Percentiles rank a stretch among this genome's conserved stretches.
Conservation (phyloP, 164 flowering plant genomes). For the Tetracentron sinense region DNA sequence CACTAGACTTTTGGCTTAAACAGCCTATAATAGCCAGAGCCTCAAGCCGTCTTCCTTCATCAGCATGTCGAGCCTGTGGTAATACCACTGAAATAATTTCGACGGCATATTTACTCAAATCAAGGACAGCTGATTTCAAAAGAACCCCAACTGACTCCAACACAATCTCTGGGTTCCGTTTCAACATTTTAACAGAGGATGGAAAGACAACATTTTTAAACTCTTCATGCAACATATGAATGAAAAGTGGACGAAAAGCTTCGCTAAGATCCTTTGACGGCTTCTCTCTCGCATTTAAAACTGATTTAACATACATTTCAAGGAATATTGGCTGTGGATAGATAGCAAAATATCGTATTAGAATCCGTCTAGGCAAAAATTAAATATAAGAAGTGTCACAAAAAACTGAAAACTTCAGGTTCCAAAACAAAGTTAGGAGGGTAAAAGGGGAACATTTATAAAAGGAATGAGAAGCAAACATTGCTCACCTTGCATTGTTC, state of each 20-base stretch:
- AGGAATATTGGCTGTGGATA: constrained; percentile 73
- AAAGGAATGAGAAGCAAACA: background rate
- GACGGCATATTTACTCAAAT: constrained; percentile 84
- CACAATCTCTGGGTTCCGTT: constrained; percentile 95
- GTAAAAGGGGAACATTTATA: background rate
- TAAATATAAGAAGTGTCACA: background rate
- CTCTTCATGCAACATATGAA: constrained; percentile 71
- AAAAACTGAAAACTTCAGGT: background rate
- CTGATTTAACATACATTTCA: constrained; percentile 71
- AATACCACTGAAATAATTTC: constrained; percentile 74
- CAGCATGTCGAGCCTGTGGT: constrained; percentile 87
- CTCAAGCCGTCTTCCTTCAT: constrained; percentile 68
- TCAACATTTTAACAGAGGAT: constrained; percentile 81
- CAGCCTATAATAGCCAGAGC: constrained; percentile 64
- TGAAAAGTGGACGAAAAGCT: constrained; percentile 70
- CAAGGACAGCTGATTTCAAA: constrained; percentile 62
- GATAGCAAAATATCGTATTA: constrained; percentile 18
- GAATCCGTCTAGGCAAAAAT: background rate
- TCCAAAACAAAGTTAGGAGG: background rate
- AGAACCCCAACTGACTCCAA: constrained; percentile 80
- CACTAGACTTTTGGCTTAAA: constrained; percentile 83
- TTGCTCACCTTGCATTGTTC: constrained; percentile 64
- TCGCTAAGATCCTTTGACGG: constrained; percentile 69
- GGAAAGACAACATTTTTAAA: constrained; percentile 68
- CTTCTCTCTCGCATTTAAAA: constrained; percentile 78